Base-by-base conservation (phyloP, 2,329 filamentous ascomycete species). In the Colletotrichum trifolii region DNA sequence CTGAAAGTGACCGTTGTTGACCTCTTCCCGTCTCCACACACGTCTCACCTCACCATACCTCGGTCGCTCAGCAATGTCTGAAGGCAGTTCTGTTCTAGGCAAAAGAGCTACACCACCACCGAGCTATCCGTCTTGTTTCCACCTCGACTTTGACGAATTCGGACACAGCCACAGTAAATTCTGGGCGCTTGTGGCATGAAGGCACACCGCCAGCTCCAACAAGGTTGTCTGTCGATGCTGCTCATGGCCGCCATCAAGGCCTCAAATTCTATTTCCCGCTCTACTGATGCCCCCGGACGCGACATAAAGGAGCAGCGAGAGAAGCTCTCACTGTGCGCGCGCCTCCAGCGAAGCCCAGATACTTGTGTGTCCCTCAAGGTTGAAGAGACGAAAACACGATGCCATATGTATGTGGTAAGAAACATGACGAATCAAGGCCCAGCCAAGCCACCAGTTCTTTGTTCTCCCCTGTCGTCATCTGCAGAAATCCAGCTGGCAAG, bases 351-450 rank as follows among this genome's bases (percentile, higher is more conserved):
- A 61, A 45, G 56, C 40, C 57, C 43, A 13, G 43, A 49, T 49
- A 45, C 45, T 15, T 15, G 7, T 50, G 12, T 40, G 38, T 33
- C 43, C 40, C 40, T 55, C 25, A 25, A 60, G 61, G 25, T 61
- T 35, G 25, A 46, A 17, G 33, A 15, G 43, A n/a, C 45, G n/a
- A 35, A 45, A 45, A 48, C 15, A 43, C 35, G n/a, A 46, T 36
- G 46, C 53, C 59, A 59, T 25, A 25, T 25, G 25, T 25, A 25
- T 25, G 25, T 25, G 25, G 25, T 25, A 5, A 25, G 54, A 66
- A 54, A 66, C 60, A 64, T 64, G 59, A 64, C 63, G 60, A 66
- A 64, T 66, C 42, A 50, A 35, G 38, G 49, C 42, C 38, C 53
- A 64, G 64, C 34, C 60, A 64, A 54, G 60, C 40, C 58, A 54